These are phyloP conservation scores for Cocos nucifera DNA, from an alignment of 176 grass and related monocot genomes.

Conservation along the genomic window DNA sequence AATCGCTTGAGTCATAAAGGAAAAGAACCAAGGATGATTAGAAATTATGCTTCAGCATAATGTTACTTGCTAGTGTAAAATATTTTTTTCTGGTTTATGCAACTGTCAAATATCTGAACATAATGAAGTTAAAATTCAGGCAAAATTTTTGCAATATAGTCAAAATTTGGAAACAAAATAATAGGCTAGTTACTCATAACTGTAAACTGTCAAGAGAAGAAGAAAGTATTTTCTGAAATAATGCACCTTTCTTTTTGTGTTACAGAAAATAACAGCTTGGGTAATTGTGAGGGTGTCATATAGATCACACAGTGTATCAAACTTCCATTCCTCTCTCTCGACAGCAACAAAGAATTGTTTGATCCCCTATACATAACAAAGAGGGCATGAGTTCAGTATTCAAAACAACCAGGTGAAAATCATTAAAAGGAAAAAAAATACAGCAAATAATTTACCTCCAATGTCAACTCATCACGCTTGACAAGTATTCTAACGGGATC, in stretches of 20 bases:
- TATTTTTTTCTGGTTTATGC: too few relatives aligned
- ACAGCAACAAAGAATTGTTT: constrained; percentile 99
- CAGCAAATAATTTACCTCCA: constrained; percentile 56
- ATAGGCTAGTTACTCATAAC: too few relatives aligned
- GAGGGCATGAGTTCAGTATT: neutral
- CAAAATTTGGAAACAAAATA: too few relatives aligned
- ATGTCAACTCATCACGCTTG: constrained; percentile 95
- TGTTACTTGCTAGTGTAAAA: too few relatives aligned
- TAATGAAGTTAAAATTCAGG: too few relatives aligned
- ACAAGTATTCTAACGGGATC: constrained; percentile 87
- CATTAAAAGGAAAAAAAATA: neutral
- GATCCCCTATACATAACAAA: constrained; percentile 44
- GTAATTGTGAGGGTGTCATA: constrained; percentile 96
- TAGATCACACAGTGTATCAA: constrained; percentile 93
- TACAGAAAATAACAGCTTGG: constrained; percentile 98
- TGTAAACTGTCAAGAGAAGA: too few relatives aligned
- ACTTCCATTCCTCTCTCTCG: constrained; percentile 98
- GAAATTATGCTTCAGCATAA: too few relatives aligned
- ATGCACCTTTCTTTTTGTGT: constrained; percentile 78
- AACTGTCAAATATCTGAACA: too few relatives aligned
- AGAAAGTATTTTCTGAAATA: too few relatives aligned
- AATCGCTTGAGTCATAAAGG: too few relatives aligned
- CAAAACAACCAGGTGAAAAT: neutral
- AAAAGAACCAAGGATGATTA: too few relatives aligned
- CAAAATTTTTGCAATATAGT: too few relatives aligned